A percentile compares a stretch with the other conserved stretches of the same genome.
phyloP scores from a whole-genome alignment of 495 filamentous ascomycete genomes.

The Daldinia decipiens region DNA sequence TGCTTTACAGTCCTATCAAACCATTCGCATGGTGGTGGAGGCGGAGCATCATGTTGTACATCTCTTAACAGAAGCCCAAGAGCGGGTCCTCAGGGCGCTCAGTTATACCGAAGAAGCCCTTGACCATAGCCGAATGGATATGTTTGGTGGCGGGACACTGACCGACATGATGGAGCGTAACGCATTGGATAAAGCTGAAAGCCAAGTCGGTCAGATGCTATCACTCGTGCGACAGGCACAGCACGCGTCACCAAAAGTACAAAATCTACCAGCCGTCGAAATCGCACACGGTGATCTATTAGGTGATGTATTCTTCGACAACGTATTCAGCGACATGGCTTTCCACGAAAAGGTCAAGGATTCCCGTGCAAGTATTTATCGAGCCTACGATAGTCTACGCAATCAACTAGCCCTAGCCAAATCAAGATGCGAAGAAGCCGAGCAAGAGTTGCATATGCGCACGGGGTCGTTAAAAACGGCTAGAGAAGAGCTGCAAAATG shows the following conservation, averaged over 20 bases:
- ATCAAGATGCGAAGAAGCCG: conserved; percentile 34
- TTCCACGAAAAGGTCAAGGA: conserved; percentile 59
- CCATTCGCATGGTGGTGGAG: conserved; percentile 40
- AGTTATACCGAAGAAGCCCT: conserved; percentile 49
- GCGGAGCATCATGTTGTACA: conserved; percentile 41
- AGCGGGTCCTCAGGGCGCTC: conserved; percentile 42
- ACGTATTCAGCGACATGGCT: conserved; percentile 58
- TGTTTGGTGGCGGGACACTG: conserved; percentile 48
- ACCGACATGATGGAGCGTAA: conserved; percentile 56
- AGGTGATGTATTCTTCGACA: conserved; percentile 59
- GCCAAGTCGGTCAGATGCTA: conserved; percentile 33
- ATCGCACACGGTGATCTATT: conserved; percentile 54
- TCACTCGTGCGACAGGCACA: conserved; percentile 49
- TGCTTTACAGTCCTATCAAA: conserved; percentile 40
- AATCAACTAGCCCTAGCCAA: conserved; percentile 35
- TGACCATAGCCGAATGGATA: conserved; percentile 42
- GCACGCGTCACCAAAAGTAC: conserved; percentile 48
- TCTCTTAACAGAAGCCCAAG: conserved; percentile 44
- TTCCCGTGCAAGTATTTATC: conserved; percentile 45
- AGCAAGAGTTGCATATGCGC: conserved; percentile 35
- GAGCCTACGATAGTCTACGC: conserved; percentile 39
- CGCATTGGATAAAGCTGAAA: conserved; percentile 52
- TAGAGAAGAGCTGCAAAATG: conserved; percentile 53
- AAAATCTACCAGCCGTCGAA: conserved; percentile 44
- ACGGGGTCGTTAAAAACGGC: conserved; percentile 47